phyloP scores from a whole-genome alignment of 179 eudicot species.

The Vitellaria paradoxa region DNA sequence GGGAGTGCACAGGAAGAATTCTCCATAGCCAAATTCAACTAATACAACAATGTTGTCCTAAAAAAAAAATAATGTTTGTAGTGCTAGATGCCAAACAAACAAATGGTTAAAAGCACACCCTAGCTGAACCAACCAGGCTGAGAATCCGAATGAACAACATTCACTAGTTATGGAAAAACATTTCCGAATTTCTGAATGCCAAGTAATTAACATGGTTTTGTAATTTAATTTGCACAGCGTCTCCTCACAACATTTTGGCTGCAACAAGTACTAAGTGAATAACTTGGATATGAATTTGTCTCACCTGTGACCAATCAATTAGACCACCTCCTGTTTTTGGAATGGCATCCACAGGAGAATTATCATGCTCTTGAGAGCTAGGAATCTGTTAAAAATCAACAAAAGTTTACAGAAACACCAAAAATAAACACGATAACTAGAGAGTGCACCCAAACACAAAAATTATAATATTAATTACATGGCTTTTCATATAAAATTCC shows the following conservation, averaged over 20 bases:
- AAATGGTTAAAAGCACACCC: no score
- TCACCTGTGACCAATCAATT: slow-evolving; percentile 94
- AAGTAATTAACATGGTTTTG: not conserved
- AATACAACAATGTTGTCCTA: no score
- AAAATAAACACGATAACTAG: not conserved
- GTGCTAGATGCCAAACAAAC: not conserved
- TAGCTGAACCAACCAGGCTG: not conserved
- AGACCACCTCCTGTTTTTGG: slow-evolving; percentile 71
- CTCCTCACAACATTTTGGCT: not conserved
- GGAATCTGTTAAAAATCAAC: slow-evolving; percentile 57
- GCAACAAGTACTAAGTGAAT: not conserved
- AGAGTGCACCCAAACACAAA: not conserved
- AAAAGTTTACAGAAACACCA: not conserved
- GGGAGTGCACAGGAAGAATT: no score
- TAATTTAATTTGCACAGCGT: not conserved
- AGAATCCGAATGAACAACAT: not conserved
- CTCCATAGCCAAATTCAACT: no score
- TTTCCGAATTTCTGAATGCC: not conserved
- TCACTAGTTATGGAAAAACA: not conserved
- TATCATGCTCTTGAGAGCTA: slow-evolving; percentile 54
- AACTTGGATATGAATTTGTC: slow-evolving; percentile 14
- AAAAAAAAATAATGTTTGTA: no score
- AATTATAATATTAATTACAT: not conserved
- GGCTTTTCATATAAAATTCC: not conserved
- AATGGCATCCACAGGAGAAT: slow-evolving; percentile 56